Evolutionary conservation across 352 stramenopile species (phyloP).

Genomic region (Phytophthora vignae): DNA sequence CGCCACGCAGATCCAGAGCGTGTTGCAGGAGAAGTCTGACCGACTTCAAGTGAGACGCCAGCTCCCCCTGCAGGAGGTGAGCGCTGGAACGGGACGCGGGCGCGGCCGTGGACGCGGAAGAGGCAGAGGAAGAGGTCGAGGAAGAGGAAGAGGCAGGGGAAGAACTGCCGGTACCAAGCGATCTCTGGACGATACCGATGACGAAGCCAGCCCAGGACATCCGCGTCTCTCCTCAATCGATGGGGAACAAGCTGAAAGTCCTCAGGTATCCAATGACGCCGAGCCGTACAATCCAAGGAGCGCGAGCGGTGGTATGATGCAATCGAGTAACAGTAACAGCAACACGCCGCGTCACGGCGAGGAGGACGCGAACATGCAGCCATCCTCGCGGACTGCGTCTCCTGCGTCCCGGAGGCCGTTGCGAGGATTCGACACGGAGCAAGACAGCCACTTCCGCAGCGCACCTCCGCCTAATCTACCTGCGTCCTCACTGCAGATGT

Average conservation of each 20-base stretch:
- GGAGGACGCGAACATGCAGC: conserved; percentile 26
- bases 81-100: conserved; percentile 11
- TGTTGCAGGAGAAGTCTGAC: conserved; percentile 45
- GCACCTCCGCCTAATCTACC: conserved; percentile 6
- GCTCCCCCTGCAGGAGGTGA: conserved; percentile 26
- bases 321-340: conserved; percentile 36
- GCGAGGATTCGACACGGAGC: conserved; percentile 37
- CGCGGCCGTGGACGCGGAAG: conserved; percentile 26
- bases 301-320: conserved; percentile 18
- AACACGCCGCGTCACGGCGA: conserved; percentile 23
- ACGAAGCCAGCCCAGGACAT: conserved; percentile 21
- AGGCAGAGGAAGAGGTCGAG: conserved; percentile 29
- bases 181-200: conserved; percentile 24
- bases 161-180: conserved; percentile 34
- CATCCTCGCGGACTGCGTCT: conserved; percentile 26
- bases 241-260: conserved; percentile 11
- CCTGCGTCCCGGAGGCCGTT: conserved; percentile 26
- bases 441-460: conserved; percentile 39
- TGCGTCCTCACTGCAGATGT: conserved; percentile 16
- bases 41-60: conserved; percentile 39
- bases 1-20: conserved; percentile 52
- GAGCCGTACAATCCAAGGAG: conserved; percentile 24
- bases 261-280: conserved; percentile 12
- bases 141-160: conserved; percentile 35
- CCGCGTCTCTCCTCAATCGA: conserved; percentile 28